These are phyloP conservation scores for Chlorencoelia australis DNA, from an alignment of 2,329 filamentous ascomycete species.

Conservation along the genomic window DNA sequence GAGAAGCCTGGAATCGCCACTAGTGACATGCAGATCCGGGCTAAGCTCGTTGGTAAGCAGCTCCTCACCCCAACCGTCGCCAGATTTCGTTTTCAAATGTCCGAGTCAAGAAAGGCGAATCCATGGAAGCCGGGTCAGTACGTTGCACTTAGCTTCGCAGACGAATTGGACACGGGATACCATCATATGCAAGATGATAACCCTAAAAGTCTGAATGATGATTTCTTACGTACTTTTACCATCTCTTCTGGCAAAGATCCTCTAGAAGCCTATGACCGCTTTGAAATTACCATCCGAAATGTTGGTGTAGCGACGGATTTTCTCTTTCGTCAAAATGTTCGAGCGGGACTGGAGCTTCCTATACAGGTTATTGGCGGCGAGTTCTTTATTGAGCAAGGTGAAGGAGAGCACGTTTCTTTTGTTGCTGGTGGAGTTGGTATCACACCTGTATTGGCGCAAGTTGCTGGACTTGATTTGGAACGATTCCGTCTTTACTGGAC, in stretches of 20 bases:
- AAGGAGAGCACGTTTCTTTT: conserved; percentile 39
- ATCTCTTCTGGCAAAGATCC: conserved; percentile 44
- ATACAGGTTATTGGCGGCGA: conserved; percentile 66
- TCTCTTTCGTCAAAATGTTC: conserved; percentile 48
- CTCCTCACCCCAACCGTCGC: conserved; percentile 55
- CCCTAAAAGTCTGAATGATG: conserved; percentile 71
- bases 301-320: conserved; percentile 60
- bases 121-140: conserved; percentile 65
- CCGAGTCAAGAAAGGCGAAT: conserved; percentile 25
- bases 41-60: conserved; percentile 48
- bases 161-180: conserved; percentile 63
- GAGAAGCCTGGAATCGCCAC: conserved; percentile 33
- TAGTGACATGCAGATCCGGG: conserved; percentile 25
- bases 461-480: conserved; percentile 38
- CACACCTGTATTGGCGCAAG: conserved; percentile 67
- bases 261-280: conserved; percentile 22
- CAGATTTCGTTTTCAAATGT: conserved; percentile 50
- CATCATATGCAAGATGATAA: conserved; percentile 78
- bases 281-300: conserved; percentile 64
- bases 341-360: conserved; percentile 48
- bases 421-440: conserved; percentile 75
- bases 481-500: conserved; percentile 58
- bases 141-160: conserved; percentile 61
- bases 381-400: conserved; percentile 35
- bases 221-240: conserved; percentile 76